These are phyloP conservation scores for Pichia thaimueangensis DNA, from an alignment of 805 yeast genomes.

Conservation along the genomic window DNA sequence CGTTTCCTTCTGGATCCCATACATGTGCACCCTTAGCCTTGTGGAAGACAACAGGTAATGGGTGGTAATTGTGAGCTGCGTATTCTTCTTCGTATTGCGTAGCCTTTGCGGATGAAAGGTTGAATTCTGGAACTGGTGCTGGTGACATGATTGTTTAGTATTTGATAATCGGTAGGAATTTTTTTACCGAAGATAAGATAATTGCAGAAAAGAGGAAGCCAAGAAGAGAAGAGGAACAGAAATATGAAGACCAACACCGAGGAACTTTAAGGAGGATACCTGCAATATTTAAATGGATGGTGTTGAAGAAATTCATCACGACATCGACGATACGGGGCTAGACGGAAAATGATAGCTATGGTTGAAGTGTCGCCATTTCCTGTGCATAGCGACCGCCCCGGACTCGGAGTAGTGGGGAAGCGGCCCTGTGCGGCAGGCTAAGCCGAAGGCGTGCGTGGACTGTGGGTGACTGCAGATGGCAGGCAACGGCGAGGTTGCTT, in stretches of 20 bases:
- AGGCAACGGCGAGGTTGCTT: background rate
- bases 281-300: too few relatives aligned
- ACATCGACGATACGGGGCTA: background rate
- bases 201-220: background rate
- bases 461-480: background rate
- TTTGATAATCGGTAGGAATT: too few relatives aligned
- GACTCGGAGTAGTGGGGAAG: background rate
- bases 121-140: constrained; percentile 31
- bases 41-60: constrained; percentile 88
- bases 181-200: background rate
- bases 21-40: constrained; percentile 87
- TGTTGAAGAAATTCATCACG: background rate
- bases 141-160: background rate
- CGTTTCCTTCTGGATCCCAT: constrained; percentile 97
- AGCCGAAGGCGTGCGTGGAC: background rate
- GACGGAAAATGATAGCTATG: constrained; percentile 7
- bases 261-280: too few relatives aligned
- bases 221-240: too few relatives aligned
- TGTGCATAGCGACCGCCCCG: constrained; percentile 9
- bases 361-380: constrained; percentile 13
- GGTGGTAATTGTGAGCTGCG: constrained; percentile 97
- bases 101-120: constrained; percentile 60
- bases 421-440: too few relatives aligned
- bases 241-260: too few relatives aligned
- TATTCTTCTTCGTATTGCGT: constrained; percentile 64